Evolutionary conservation across 2,329 filamentous ascomycete species (phyloP).

Genomic region (Arthroderma sp.): DNA sequence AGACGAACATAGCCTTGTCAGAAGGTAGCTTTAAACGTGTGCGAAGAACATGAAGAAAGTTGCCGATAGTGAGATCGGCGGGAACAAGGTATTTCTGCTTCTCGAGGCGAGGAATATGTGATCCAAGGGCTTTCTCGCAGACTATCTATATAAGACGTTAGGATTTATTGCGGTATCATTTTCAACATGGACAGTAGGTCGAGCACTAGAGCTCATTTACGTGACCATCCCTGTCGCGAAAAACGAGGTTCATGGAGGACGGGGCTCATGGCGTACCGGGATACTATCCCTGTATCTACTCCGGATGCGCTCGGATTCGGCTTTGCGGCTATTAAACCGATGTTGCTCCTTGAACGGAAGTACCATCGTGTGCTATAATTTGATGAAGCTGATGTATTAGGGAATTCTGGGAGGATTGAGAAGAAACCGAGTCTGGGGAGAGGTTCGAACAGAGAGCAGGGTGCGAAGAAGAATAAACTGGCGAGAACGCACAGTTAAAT

Average conservation of each 20-base stretch:
- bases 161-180: background rate
- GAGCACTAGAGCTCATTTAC: background rate
- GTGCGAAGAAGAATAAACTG: background rate
- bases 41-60: slow-evolving; percentile 99
- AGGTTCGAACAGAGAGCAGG: background rate
- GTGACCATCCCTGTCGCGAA: background rate
- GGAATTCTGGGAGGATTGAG: background rate
- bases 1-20: slow-evolving; percentile 99
- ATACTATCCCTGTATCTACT: background rate
- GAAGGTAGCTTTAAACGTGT: slow-evolving; percentile 99
- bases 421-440: background rate
- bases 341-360: background rate
- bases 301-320: background rate
- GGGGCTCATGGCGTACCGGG: background rate
- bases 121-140: slow-evolving; percentile 99
- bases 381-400: background rate
- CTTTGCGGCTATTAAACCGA: background rate
- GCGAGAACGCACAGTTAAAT: background rate
- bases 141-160: slow-evolving; percentile 61
- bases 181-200: too few species aligned
- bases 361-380: background rate
- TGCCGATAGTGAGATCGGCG: slow-evolving; percentile 91
- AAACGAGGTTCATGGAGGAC: background rate
- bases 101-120: slow-evolving; percentile 97
- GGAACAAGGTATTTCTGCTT: slow-evolving; percentile 99